Evolutionary conservation across 495 filamentous ascomycete genomes (phyloP), one percentile per base, ranked within the genome.

Genomic region (Jackrogersella minutella): DNA sequence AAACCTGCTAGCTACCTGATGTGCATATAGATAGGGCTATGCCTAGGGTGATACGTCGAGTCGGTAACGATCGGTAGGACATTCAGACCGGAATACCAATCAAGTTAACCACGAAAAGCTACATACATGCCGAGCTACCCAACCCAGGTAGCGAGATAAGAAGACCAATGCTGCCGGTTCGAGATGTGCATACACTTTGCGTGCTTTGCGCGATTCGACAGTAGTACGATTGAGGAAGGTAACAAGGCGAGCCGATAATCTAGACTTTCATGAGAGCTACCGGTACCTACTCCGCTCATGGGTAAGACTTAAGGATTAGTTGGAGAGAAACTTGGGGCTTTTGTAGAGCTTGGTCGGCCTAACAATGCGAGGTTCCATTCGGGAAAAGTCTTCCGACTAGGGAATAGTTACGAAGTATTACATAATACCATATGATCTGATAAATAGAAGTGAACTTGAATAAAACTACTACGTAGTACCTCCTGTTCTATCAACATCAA

Each of bases 151-250:
- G 41, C 3, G 36, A 28, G 26, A 49, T 49, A 49, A 49, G 44
- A 31, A 10, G 9, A 11, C 26, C 44, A 31, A 49, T 26, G 26
- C n/a, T n/a, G n/a, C n/a, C n/a, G n/a, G n/a, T n/a, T n/a, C n/a
- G n/a, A n/a, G n/a, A 47, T 13, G 26, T n/a, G 26, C 7, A 30
- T 30, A 30, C 7, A 30, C 7, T 3, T 30, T 30, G 7, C 30
- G 36, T 49, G 37, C 46, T 51, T 7, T 41, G n/a, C 31, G 24
- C 34, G 21, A 55, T 14, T 36, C 16, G 21, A 14, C 8, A 5
- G 41, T 31, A 60, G 37, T 21, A 62, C 53, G 26, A 49, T 68
- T 63, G 7, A 40, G 59, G 65, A 68, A 68, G 65, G 59, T 64
- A 34, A 41, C 24, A 58, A 33, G 9, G 44, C 19, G 30, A 44